Conservation (phyloP, 331 rosid genomes). For the Rosa hybrid region DNA sequence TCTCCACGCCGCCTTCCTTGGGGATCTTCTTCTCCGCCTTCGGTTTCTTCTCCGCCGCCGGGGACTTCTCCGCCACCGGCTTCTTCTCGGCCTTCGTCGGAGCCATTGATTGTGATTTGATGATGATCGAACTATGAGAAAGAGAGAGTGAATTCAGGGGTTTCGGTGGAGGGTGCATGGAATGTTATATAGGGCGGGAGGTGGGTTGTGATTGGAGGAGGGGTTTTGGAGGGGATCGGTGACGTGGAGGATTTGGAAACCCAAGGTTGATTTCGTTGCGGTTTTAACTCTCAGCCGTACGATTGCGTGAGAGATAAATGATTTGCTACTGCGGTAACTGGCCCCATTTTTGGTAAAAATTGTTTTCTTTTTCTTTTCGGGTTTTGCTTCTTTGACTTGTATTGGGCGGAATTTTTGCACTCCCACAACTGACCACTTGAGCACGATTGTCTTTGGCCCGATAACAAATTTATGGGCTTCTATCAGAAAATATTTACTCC, state of each 20-base stretch:
- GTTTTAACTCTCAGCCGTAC: background rate
- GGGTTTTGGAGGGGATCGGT: conserved; percentile 20
- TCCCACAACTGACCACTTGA: too few species aligned
- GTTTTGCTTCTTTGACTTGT: too few species aligned
- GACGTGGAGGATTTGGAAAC: conserved; percentile 32
- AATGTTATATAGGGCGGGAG: conserved; percentile 23
- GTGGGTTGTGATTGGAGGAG: conserved; percentile 34
- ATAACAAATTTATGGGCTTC: too few species aligned
- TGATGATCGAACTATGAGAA: background rate
- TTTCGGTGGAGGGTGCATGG: background rate
- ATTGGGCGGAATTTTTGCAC: too few species aligned
- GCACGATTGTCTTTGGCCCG: too few species aligned
- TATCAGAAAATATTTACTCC: too few species aligned
- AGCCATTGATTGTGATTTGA: conserved; percentile 41
- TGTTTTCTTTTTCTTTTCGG: background rate
- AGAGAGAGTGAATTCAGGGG: background rate
- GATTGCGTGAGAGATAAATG: background rate
- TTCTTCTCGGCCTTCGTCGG: conserved; percentile 64
- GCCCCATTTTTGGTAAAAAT: background rate
- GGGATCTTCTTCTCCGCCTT: conserved; percentile 63
- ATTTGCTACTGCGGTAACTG: background rate
- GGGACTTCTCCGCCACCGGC: conserved; percentile 57
- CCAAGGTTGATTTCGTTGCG: background rate
- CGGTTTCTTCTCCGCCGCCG: conserved; percentile 59
- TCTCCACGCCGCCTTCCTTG: conserved; percentile 46